Percentiles rank a stretch among this genome's conserved stretches.
Conservation (phyloP, 2,329 filamentous ascomycete genomes). For the Alternaria incomplexa region DNA sequence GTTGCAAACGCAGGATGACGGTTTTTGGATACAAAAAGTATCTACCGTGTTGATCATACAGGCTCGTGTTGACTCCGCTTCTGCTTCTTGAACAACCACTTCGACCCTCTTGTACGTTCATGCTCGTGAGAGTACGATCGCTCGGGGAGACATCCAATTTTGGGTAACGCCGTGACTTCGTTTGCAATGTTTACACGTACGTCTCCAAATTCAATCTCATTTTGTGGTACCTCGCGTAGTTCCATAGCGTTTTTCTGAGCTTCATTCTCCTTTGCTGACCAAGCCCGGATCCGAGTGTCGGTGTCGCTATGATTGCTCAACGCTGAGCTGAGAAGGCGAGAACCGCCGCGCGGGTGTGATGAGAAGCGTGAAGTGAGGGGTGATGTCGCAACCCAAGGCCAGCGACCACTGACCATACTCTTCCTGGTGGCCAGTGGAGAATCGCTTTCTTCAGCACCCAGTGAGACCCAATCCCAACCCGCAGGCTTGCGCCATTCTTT, state of each 20-base stretch:
- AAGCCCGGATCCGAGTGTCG: neutral
- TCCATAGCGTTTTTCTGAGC: neutral
- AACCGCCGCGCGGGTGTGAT: slow-evolving; percentile 5
- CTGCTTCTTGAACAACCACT: neutral
- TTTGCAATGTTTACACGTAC: neutral
- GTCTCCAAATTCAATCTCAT: neutral
- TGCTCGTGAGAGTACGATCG: slow-evolving; percentile 7
- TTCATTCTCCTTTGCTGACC: neutral
- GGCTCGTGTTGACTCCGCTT: neutral
- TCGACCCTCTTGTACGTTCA: neutral
- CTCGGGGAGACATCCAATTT: slow-evolving; percentile 24
- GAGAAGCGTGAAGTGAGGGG: neutral
- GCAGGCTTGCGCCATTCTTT: slow-evolving; percentile 14
- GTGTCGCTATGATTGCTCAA: slow-evolving; percentile 18
- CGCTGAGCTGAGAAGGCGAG: slow-evolving; percentile 8
- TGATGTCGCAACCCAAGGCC: slow-evolving; percentile 5
- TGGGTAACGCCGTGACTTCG: slow-evolving; percentile 20
- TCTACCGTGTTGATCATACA: neutral
- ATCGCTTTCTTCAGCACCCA: neutral
- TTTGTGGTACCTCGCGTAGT: neutral
- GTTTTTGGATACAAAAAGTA: neutral
- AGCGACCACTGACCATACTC: slow-evolving; percentile 13
- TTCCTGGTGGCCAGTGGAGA: neutral
- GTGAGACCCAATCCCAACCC: slow-evolving; percentile 12
- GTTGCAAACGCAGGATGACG: neutral